Evolutionary conservation across 2,329 filamentous ascomycete genomes (phyloP), one percentile per base, ranked within the genome.

Genomic region (Sphaerulina musiva): DNA sequence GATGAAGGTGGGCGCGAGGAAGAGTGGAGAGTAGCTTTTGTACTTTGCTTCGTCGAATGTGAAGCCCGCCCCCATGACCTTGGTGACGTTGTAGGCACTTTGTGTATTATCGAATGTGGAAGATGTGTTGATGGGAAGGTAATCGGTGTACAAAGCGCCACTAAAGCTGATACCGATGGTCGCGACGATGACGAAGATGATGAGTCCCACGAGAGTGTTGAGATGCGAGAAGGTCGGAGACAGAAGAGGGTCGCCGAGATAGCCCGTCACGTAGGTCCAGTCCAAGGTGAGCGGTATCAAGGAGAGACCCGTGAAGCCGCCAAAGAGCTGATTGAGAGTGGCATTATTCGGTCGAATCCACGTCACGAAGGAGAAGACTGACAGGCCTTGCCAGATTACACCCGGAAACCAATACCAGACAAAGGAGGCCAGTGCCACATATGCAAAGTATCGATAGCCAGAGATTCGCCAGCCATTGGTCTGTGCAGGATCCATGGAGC

Each of bases 321-420:
- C 89, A 66, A 95, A 95, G 59, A 95, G 74, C 68, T 93, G 93
- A 26, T 89, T 85, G 45, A 95, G 74, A 6, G 92, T 82, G 11
- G 92, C 86, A 63, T 85, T 93, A 62, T 89, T 83, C 0, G 89
- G 89, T 5, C 86, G 86, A 67, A 93, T 87, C 89, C 89, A 95
- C 2, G 89, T 95, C 55, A 93, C 76, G 56, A 93, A 85, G 69
- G 84, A 93, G 76, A 95, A 95, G 70, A 91, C 92, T 69, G 87
- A 92, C 62, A 95, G 76, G 1, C 87, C 88, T 12, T 89, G 89
- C 76, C 91, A 84, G 45, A 95, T 74, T 10, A 95, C 77, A 6
- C 89, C 89, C 0, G 89, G 89, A 1, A 95, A 74, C 69, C 93
- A 93, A 73, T 95, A 95, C 70, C 91, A 95, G n/a, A 80, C 67